Evolutionary conservation across 352 stramenopile genomes (phyloP), one percentile per base, ranked within the genome.

Genomic region (Pythium vanterpoolii): DNA sequence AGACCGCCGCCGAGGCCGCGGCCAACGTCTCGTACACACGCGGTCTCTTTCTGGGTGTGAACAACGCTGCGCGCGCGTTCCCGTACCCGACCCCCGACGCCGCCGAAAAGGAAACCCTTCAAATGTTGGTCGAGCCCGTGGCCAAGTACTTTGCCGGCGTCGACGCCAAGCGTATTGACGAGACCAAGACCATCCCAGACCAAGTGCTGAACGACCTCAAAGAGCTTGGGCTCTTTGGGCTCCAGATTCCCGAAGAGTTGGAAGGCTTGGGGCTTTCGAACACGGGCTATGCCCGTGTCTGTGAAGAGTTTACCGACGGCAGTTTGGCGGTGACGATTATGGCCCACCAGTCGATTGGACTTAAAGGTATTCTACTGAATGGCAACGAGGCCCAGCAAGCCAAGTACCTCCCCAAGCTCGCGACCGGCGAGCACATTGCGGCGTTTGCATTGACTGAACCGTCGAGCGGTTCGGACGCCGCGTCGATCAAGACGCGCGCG

Each of bases 381-480:
- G 87, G 87, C 47, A 96, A 90, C 57, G 71, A 87, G 18, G 71
- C 58, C 43, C 87, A 93, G 67, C 89, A 96, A 77, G 69, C 76
- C 40, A 93, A 96, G 66, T 97, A 96, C 72, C 64, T 96, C 33
- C 87, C 89, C 14, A 94, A 93, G 58, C 73, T 96, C n/a, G 89
- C 87, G n/a, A 90, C 82, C 19, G 85, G 84, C 26, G 85, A 95
- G 66, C 76, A 95, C 66, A 78, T 95, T 30, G 85, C 85, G 19
- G 80, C 85, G n/a, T 95, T 95, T 57, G 85, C 83, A 8, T 71
- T 98, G 33, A 98, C 90, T 5, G 92, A 98, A 60, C 89, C 92
- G 18, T 93, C 83, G n/a, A 96, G 84, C 45, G 92, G 92, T 26
- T 95, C 79, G 36, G 92, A 98, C 49, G 86, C 90, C 6, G 83